Percentiles rank a stretch among this genome's conserved stretches.
These are phyloP conservation scores for Selaginella moellendorffii DNA, from an alignment of 75 land plant genomes.

Conservation along the genomic window DNA sequence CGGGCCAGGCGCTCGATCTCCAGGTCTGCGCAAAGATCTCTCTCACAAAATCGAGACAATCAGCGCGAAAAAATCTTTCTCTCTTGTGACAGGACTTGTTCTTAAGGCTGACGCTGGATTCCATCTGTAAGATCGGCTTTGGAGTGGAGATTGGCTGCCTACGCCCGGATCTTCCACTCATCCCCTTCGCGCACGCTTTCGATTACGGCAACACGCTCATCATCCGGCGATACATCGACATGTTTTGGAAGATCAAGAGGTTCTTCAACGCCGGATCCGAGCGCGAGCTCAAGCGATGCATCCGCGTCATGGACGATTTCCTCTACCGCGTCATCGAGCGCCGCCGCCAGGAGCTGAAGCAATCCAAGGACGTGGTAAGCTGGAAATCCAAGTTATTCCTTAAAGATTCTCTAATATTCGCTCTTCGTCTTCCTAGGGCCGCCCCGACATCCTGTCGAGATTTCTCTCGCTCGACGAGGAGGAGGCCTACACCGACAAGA, in stretches of 20 bases:
- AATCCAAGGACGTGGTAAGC: constrained; percentile 3
- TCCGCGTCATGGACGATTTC: constrained; percentile 34
- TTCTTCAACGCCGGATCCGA: constrained; percentile 44
- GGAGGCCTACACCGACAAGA: constrained; percentile 44
- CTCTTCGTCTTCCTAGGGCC: background rate
- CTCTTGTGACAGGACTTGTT: constrained; percentile 38
- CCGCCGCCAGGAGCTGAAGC: constrained; percentile 22
- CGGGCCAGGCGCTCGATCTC: constrained; percentile 19
- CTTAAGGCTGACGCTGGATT: constrained; percentile 36
- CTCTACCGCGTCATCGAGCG: constrained; percentile 28
- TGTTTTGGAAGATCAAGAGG: constrained; percentile 41
- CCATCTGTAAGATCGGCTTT: constrained; percentile 48
- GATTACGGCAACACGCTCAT: constrained; percentile 19
- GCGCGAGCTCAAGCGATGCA: constrained; percentile 22
- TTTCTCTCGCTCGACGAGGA: constrained; percentile 50
- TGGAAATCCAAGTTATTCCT: background rate
- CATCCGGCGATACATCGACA: constrained; percentile 28
- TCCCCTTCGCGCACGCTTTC: constrained; percentile 24
- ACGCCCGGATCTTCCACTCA: constrained; percentile 17
- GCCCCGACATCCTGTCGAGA: constrained; percentile 42
- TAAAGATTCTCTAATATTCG: background rate
- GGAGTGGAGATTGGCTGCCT: constrained; percentile 35
- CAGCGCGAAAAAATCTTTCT: background rate
- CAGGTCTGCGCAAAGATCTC: constrained; percentile 18
- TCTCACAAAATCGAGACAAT: background rate